These are phyloP conservation scores for Diplodia mutila DNA, from an alignment of 2,329 filamentous ascomycete genomes.

Conservation along the genomic window DNA sequence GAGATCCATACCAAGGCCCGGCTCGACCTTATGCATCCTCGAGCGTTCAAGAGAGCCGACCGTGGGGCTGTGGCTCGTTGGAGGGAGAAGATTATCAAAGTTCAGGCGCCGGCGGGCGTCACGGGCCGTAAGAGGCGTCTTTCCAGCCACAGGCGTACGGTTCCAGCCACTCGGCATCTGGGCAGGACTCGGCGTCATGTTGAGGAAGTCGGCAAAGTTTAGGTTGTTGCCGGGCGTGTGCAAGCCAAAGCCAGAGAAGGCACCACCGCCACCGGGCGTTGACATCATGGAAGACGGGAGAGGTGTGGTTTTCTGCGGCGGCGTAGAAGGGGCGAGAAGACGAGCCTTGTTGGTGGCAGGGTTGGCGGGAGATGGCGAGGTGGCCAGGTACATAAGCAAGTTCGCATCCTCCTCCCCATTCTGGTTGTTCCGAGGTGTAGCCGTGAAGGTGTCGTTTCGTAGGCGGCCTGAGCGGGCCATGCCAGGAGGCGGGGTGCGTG, in stretches of 20 bases:
- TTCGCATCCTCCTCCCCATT: constrained; percentile 82
- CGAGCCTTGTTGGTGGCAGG: constrained; percentile 48
- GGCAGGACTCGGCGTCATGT: constrained; percentile 93
- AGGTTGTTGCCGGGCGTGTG: constrained; percentile 83
- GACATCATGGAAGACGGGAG: constrained; percentile 85
- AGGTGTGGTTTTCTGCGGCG: constrained; percentile 59
- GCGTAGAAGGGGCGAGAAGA: constrained; percentile 58
- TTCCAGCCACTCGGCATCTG: constrained; percentile 73
- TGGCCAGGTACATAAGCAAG: constrained; percentile 84
- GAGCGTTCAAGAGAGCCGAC: constrained; percentile 33
- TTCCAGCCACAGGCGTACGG: constrained; percentile 60
- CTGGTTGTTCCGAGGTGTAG: constrained; percentile 47
- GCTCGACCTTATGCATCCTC: constrained; percentile 50
- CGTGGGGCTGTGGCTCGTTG: constrained; percentile 52
- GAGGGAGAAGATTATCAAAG: constrained; percentile 74
- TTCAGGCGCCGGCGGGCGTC: constrained; percentile 77
- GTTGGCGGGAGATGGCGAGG: constrained; percentile 84
- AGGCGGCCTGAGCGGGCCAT: constrained; percentile 46
- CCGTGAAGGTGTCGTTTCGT: constrained; percentile 44
- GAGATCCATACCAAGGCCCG: constrained; percentile 65
- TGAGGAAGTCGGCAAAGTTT: constrained; percentile 96
- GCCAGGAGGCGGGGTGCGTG: constrained; percentile 46
- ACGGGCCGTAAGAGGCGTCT: constrained; percentile 71
- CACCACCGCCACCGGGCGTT: constrained; percentile 67
- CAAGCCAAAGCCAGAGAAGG: constrained; percentile 63